Percentiles rank a stretch among this genome's conserved stretches.
phyloP scores from a whole-genome alignment of 1,284 basidiomycete species.

The Sanghuangporus sanghuang region DNA sequence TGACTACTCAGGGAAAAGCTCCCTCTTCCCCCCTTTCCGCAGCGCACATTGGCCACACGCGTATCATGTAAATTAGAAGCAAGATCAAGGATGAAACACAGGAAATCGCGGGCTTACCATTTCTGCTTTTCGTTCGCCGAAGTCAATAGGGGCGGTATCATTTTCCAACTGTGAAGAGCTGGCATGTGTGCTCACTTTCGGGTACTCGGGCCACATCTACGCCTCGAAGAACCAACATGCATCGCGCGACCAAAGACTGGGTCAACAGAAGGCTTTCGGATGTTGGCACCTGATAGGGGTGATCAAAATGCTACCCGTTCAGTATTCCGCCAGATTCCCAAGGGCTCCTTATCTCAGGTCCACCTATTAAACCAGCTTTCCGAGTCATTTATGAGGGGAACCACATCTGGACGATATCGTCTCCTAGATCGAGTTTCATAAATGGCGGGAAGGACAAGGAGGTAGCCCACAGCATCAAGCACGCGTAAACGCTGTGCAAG shows the following conservation, averaged over 20 bases:
- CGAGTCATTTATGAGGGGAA: not conserved
- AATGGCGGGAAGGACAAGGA: not conserved
- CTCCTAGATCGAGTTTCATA: not conserved
- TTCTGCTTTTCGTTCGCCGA: not conserved
- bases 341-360: not conserved
- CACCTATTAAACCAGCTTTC: not conserved
- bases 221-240: too few species aligned
- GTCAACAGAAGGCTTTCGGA: not conserved
- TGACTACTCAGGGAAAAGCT: not conserved
- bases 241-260: too few species aligned
- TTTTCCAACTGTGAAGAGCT: not conserved
- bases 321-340: not conserved
- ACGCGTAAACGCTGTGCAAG: not conserved
- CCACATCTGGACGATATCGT: not conserved
- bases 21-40: not conserved
- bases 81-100: not conserved
- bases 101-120: not conserved
- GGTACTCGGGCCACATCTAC: too few species aligned
- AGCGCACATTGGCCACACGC: not conserved
- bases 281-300: not conserved
- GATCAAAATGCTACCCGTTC: not conserved
- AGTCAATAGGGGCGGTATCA: not conserved
- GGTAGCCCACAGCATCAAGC: not conserved
- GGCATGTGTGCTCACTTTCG: too few species aligned
- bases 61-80: not conserved